phyloP scores from a whole-genome alignment of 2,329 filamentous ascomycete species.

The Penicillium hesseltinei region DNA sequence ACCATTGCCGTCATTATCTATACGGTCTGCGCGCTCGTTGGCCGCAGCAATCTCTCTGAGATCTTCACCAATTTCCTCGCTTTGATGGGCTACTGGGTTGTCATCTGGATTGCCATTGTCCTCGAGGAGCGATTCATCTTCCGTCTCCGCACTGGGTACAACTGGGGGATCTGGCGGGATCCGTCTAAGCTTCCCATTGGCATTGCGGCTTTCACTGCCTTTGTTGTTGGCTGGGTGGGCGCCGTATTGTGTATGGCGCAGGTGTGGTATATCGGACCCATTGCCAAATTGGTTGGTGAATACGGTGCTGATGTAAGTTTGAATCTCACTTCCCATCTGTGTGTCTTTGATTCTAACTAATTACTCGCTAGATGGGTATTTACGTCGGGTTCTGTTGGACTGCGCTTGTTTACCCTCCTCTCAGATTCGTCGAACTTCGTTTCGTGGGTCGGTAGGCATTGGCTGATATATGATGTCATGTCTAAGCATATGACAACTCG shows the following conservation, averaged over 20 bases:
- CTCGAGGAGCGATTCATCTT: conserved; percentile 62
- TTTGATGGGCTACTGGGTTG: conserved; percentile 69
- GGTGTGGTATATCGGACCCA: conserved; percentile 65
- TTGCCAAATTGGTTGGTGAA: conserved; percentile 57
- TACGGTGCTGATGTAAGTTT: conserved; percentile 57
- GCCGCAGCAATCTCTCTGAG: conserved; percentile 58
- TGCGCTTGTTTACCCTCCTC: conserved; percentile 55
- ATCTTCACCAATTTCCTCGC: conserved; percentile 70
- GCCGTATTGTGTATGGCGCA: conserved; percentile 68
- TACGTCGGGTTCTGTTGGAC: conserved; percentile 62
- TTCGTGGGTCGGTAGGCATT: conserved; percentile 45
- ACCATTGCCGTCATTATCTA: conserved; percentile 61
- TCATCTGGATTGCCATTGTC: conserved; percentile 63
- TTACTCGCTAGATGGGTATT: conserved; percentile 50
- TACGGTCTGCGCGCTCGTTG: conserved; percentile 63
- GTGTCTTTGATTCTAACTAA: conserved; percentile 12
- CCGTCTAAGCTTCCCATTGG: conserved; percentile 60
- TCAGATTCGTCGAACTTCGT: conserved; percentile 53
- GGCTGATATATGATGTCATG: neutral
- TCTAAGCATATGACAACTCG: neutral
- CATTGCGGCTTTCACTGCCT: conserved; percentile 59
- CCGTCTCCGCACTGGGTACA: conserved; percentile 51
- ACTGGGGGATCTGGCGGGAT: conserved; percentile 63
- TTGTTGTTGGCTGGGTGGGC: conserved; percentile 64
- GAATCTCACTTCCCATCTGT: neutral